These are phyloP conservation scores for Magnolia officinalis DNA, from an alignment of 164 flowering plant genomes.

Conservation along the genomic window DNA sequence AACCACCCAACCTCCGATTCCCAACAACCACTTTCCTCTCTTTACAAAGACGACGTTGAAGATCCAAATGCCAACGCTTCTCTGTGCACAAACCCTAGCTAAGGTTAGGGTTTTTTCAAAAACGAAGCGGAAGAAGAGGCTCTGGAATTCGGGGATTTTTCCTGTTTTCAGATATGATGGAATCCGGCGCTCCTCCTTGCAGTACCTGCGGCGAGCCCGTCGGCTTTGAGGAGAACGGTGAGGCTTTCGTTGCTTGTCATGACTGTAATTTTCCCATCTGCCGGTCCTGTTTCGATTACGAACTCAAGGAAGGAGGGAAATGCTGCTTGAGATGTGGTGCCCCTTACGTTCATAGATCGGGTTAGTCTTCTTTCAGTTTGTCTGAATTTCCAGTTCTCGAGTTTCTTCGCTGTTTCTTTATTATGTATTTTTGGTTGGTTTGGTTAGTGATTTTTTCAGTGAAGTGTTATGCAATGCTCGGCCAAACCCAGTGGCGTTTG, in stretches of 20 bases:
- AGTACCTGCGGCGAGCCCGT: slow-evolving; percentile 71
- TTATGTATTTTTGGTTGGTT: slow-evolving; percentile 1
- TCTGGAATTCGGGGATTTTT: slow-evolving; percentile 2
- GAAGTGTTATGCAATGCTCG: no score
- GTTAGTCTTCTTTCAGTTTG: slow-evolving; percentile 3
- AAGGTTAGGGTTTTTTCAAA: slow-evolving; percentile 8
- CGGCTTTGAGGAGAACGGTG: slow-evolving; percentile 54
- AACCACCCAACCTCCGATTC: slow-evolving; percentile 52
- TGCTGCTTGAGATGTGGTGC: slow-evolving; percentile 66
- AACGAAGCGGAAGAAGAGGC: slow-evolving; percentile 2
- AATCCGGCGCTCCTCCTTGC: slow-evolving; percentile 66
- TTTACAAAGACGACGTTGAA: slow-evolving; percentile 22
- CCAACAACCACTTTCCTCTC: slow-evolving; percentile 31
- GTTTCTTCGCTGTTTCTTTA: background rate
- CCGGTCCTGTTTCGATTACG: slow-evolving; percentile 47
- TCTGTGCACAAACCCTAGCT: slow-evolving; percentile 14
- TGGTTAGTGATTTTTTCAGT: background rate
- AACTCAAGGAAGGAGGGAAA: slow-evolving; percentile 58
- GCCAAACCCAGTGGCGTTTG: no score
- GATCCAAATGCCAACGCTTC: slow-evolving; percentile 16
- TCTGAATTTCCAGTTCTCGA: no score
- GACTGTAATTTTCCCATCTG: slow-evolving; percentile 82
- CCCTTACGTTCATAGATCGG: slow-evolving; percentile 43
- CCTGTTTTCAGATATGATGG: slow-evolving; percentile 52
- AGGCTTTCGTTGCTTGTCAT: slow-evolving; percentile 76